Conservation (phyloP, 345 rosid species). For the Rhizophora mangle region DNA sequence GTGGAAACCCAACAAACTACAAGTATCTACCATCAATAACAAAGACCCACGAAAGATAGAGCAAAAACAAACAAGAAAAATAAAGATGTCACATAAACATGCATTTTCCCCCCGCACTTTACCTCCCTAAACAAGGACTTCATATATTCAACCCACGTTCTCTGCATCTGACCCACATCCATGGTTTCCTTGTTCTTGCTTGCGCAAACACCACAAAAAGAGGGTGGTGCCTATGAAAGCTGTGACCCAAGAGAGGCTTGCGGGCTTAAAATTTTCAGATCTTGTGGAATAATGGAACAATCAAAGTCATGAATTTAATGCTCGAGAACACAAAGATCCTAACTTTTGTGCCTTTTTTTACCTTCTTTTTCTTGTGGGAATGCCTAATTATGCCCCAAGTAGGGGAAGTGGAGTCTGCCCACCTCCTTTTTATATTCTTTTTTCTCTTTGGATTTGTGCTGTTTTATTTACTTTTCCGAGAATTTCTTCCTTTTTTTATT, state of each 20-base stretch:
- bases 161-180: slow-evolving; percentile 88
- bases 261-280: slow-evolving; percentile 26
- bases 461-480: neutral
- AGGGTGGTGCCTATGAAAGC: neutral
- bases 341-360: slow-evolving; percentile 15
- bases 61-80: slow-evolving; percentile 4
- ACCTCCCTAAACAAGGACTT: slow-evolving; percentile 81
- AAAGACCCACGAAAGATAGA: neutral
- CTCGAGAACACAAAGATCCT: slow-evolving; percentile 6
- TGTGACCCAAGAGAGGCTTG: slow-evolving; percentile 2
- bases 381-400: neutral
- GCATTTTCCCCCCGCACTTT: slow-evolving; percentile 1
- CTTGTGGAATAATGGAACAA: slow-evolving; percentile 24
- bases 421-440: neutral
- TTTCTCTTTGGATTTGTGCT: slow-evolving; percentile 29
- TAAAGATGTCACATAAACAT: neutral
- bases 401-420: neutral
- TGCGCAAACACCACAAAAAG: slow-evolving; percentile 10
- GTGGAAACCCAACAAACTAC: neutral
- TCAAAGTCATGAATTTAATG: slow-evolving; percentile 29
- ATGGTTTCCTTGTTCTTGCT: slow-evolving; percentile 23
- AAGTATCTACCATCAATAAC: no score
- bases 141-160: slow-evolving; percentile 62
- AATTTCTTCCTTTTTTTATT: neutral
- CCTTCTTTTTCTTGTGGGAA: neutral